Percentiles rank a stretch among this genome's conserved stretches.
Evolutionary conservation across 371 early-diverging fungal genomes (phyloP).

Genomic region (Lichtheimia hyalospora): DNA sequence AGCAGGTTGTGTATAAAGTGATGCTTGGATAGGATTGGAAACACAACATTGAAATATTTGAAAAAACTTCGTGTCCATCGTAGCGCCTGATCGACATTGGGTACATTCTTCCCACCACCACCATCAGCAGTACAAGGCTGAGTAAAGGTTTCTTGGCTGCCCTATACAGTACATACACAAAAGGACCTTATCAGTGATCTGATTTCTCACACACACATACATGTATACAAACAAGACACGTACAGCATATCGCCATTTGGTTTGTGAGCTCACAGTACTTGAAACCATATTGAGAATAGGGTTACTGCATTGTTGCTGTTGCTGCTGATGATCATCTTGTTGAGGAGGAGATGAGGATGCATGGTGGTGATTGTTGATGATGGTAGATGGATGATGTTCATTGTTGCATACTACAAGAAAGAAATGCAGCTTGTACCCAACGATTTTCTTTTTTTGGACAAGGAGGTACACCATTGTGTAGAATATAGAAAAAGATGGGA

Average conservation of each 20-base stretch:
- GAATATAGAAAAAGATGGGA: not conserved
- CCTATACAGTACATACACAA: constrained; percentile 32
- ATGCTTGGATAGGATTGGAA: constrained; percentile 40
- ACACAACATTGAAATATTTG: constrained; percentile 39
- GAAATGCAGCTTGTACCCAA: not conserved
- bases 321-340: constrained; percentile 2
- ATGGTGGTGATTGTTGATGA: constrained; percentile 2
- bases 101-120: constrained; percentile 1
- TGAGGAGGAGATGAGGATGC: constrained; percentile 2
- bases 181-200: constrained; percentile 45
- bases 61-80: constrained; percentile 32
- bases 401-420: not conserved
- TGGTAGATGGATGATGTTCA: not conserved
- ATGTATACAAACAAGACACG: constrained; percentile 13
- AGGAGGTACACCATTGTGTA: not conserved
- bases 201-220: constrained; percentile 2
- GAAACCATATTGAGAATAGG: constrained; percentile 2
- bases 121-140: constrained; percentile 7
- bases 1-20: constrained; percentile 19
- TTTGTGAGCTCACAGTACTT: constrained; percentile 1
- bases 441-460: constrained; percentile 5
- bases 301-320: not conserved
- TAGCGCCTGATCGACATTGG: constrained; percentile 12
- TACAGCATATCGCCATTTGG: constrained; percentile 23
- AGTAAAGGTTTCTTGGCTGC: constrained; percentile 26